phyloP scores from a whole-genome alignment of 306 rosid species.

The Dalbergia oliveri region DNA sequence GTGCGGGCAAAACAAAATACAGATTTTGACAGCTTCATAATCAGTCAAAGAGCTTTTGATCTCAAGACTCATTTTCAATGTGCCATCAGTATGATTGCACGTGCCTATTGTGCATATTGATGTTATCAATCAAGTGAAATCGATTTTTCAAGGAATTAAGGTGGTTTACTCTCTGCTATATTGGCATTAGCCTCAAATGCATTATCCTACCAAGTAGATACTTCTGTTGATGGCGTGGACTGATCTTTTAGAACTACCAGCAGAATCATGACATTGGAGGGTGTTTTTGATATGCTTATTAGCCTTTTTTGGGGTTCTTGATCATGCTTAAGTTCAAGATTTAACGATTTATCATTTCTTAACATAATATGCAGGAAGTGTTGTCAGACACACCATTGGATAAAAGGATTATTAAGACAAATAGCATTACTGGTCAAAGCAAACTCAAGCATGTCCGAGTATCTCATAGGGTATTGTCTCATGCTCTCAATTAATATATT shows the following conservation, averaged over 20 bases:
- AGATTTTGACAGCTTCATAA: not conserved
- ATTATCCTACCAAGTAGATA: slow-evolving; percentile 26
- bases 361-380: slow-evolving; percentile 69
- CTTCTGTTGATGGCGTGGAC: slow-evolving; percentile 30
- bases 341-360: slow-evolving; percentile 44
- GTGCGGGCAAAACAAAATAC: not conserved
- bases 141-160: not conserved
- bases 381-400: slow-evolving; percentile 77
- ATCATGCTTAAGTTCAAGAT: slow-evolving; percentile 40
- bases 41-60: not conserved
- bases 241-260: slow-evolving; percentile 31
- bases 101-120: slow-evolving; percentile 11
- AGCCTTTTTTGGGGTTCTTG: not conserved
- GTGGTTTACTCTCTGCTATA: slow-evolving; percentile 10
- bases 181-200: slow-evolving; percentile 27
- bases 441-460: slow-evolving; percentile 76
- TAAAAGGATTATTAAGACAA: slow-evolving; percentile 65
- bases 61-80: not conserved
- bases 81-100: not conserved
- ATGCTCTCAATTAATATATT: slow-evolving; percentile 23
- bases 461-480: slow-evolving; percentile 80
- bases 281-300: slow-evolving; percentile 22
- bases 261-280: slow-evolving; percentile 16
- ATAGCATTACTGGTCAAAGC: slow-evolving; percentile 48
- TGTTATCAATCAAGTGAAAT: slow-evolving; percentile 10